Base-by-base conservation (phyloP, 176 grass and related monocot genomes). In the Ensete ventricosum region DNA sequence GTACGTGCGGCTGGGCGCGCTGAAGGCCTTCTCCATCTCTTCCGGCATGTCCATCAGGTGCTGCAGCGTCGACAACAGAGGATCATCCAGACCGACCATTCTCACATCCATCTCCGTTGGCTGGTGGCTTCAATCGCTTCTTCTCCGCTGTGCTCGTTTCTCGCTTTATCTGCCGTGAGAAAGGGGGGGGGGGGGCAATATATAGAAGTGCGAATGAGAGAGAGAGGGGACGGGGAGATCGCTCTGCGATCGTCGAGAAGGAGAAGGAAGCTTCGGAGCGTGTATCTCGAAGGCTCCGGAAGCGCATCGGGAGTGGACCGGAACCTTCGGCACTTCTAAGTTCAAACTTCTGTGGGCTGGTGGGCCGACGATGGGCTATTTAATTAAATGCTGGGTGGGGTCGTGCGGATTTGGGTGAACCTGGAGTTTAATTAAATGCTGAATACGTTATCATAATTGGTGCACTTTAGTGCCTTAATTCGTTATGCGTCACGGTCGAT, bases 1-100 rank as follows among this genome's bases (percentile, higher is more conserved):
- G 70, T 96, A 86, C 1, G 85, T 81, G 6, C 83, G 76, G 29
- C 81, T 90, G 10, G 90, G 90, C 16, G 84, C 58, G 63, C 81
- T 86, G 10, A 93, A 54, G 62, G 67, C 64, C 80, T 86, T 80
- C 57, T 93, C 87, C 26, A 79, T 73, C 79, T 93, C 84, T 34
- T 89, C 82, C 0, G 87, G 84, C 20, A 87, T 55, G 55, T 91
- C 83, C 81, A 85, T 81, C 57, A 96, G 70, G 23, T 88, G 81
- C 11, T 84, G 81, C 51, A 83, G 52, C 16, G 68, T 73, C 43
- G 79, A 58, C 52, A 84, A 14, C 55, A 62, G 8, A 19, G 91
- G 88, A 62, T 82, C 72, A 9, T 82, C 54, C 50, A 83, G 53
- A 14, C 78, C 71, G 14, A 76, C 29, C 29, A 79, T 14, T 17